Evolutionary conservation across 2,329 filamentous ascomycete genomes (phyloP).

Genomic region (Colletotrichum cuscutae): DNA sequence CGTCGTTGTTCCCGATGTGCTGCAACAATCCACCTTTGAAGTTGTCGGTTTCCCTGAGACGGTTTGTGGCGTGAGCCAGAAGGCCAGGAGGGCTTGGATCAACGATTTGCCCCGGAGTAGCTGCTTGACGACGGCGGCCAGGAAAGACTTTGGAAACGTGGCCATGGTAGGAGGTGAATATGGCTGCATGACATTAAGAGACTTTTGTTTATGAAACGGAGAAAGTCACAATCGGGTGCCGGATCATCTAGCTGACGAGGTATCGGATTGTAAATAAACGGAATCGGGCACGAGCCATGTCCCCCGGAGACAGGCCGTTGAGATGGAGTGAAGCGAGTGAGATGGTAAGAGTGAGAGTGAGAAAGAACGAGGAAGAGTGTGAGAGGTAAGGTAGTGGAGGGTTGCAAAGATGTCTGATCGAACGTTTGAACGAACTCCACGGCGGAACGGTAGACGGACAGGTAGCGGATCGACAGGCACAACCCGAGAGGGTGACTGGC

Average conservation of each 20-base stretch:
- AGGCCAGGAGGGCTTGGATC: slow-evolving; percentile 63
- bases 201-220: background rate
- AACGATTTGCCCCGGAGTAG: slow-evolving; percentile 69
- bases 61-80: slow-evolving; percentile 29
- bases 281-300: slow-evolving; percentile 29
- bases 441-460: slow-evolving; percentile 4
- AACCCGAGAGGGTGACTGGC: slow-evolving; percentile 1
- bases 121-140: slow-evolving; percentile 66
- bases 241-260: slow-evolving; percentile 37
- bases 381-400: slow-evolving; percentile 5
- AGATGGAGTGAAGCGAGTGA: slow-evolving; percentile 1
- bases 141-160: slow-evolving; percentile 63
- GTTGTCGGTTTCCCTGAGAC: slow-evolving; percentile 22
- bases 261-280: slow-evolving; percentile 31
- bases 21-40: slow-evolving; percentile 11
- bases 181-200: slow-evolving; percentile 55
- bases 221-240: background rate
- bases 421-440: slow-evolving; percentile 31
- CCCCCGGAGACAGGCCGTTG: slow-evolving; percentile 14
- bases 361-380: background rate
- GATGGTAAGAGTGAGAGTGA: background rate
- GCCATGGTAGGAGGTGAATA: slow-evolving; percentile 66
- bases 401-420: slow-evolving; percentile 25
- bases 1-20: slow-evolving; percentile 35
- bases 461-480: slow-evolving; percentile 29